phyloP scores from a whole-genome alignment of 345 rosid species.

The Raphanus raphanistrum region DNA sequence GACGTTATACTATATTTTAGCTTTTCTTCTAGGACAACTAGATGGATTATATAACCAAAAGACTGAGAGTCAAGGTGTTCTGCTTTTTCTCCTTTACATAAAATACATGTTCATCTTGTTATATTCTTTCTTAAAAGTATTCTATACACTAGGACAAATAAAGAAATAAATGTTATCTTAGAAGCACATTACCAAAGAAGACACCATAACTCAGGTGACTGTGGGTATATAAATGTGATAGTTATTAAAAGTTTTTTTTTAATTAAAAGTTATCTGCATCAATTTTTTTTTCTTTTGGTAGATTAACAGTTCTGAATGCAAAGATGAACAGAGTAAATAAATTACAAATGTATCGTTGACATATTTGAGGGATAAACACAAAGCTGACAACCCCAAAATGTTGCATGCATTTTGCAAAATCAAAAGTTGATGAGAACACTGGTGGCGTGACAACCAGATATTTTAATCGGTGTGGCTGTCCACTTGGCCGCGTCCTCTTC shows the following conservation, averaged over 20 bases:
- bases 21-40: not conserved
- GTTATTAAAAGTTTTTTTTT: not conserved
- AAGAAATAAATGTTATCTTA: not conserved
- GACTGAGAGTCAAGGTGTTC: not conserved
- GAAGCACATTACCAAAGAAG: not conserved
- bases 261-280: not conserved
- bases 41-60: not conserved
- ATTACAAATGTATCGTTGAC: not conserved
- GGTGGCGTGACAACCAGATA: conserved; percentile 57
- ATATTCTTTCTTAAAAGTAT: not conserved
- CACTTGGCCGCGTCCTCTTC: conserved; percentile 67
- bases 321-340: not conserved
- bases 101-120: not conserved
- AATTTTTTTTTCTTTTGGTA: too few relatives aligned
- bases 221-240: not conserved
- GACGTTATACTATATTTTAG: not conserved
- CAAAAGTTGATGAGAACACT: conserved; percentile 28
- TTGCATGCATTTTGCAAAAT: not conserved
- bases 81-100: not conserved
- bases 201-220: not conserved
- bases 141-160: not conserved
- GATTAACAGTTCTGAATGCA: not conserved
- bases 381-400: not conserved
- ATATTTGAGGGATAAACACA: not conserved
- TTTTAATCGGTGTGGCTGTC: conserved; percentile 58